Percentiles rank a stretch among this genome's conserved stretches.
These are phyloP conservation scores for Backusella westeae DNA, from an alignment of 192 early-diverging fungal species.

Conservation along the genomic window DNA sequence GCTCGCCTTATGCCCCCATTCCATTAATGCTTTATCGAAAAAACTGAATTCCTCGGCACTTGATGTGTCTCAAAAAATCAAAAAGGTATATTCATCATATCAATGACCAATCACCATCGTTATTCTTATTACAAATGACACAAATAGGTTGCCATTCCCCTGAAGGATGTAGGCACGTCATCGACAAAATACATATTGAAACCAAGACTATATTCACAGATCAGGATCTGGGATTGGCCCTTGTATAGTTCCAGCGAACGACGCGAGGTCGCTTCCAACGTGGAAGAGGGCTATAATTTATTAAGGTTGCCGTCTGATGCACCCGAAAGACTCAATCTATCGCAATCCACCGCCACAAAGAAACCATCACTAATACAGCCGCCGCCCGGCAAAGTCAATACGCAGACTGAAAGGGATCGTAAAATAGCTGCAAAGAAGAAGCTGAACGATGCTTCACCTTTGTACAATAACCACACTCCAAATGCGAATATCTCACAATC, in stretches of 20 bases:
- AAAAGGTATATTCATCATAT: background rate
- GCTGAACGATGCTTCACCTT: background rate
- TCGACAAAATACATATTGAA: conserved; percentile 19
- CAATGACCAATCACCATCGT: background rate
- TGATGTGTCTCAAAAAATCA: background rate
- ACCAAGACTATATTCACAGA: conserved; percentile 23
- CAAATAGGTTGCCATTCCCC: conserved; percentile 9
- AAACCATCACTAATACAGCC: conserved; percentile 12
- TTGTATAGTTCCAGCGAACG: conserved; percentile 22
- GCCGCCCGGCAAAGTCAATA: background rate
- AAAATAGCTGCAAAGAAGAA: conserved; percentile 2
- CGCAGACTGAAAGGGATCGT: background rate
- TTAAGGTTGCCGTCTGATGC: conserved; percentile 20
- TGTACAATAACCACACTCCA: background rate
- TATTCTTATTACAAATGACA: background rate
- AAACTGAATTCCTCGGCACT: conserved; percentile 11
- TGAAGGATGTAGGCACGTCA: background rate
- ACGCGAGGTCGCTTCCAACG: conserved; percentile 16
- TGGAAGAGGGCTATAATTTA: conserved; percentile 15
- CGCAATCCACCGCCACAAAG: background rate
- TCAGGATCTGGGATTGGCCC: conserved; percentile 32
- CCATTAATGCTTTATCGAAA: background rate
- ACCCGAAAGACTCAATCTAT: conserved; percentile 14
- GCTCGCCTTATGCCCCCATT: background rate
- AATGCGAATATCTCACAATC: background rate